Percentiles rank a stretch among this genome's conserved stretches.
These are phyloP conservation scores for Xanthoconium purpureum DNA, from an alignment of 768 basidiomycete genomes.

Conservation along the genomic window DNA sequence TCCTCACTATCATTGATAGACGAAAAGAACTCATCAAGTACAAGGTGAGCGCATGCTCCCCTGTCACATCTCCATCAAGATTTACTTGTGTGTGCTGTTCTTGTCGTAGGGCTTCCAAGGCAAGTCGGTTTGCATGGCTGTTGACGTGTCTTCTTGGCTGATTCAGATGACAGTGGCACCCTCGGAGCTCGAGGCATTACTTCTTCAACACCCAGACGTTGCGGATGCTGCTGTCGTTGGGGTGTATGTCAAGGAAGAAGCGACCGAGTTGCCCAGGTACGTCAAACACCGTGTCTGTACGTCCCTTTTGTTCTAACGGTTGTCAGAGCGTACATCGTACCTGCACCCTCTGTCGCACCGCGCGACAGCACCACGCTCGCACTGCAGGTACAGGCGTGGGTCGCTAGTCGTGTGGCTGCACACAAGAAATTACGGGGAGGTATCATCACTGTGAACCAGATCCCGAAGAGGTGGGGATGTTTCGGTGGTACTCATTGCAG, in stretches of 20 bases:
- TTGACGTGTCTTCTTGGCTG: not conserved
- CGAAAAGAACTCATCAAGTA: slow-evolving; percentile 77
- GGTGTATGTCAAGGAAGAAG: slow-evolving; percentile 58
- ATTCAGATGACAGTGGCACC: slow-evolving; percentile 59
- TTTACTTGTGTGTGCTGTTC: too few species aligned
- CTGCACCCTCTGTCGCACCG: slow-evolving; percentile 19
- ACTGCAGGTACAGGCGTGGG: slow-evolving; percentile 60
- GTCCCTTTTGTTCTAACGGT: not conserved
- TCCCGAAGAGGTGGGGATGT: slow-evolving; percentile 30
- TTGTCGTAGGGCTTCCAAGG: slow-evolving; percentile 68
- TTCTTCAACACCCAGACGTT: slow-evolving; percentile 71
- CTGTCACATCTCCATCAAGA: not conserved
- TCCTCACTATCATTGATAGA: slow-evolving; percentile 71
- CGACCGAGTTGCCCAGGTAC: slow-evolving; percentile 79
- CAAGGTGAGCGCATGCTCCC: slow-evolving; percentile 39
- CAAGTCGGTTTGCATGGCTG: slow-evolving; percentile 17
- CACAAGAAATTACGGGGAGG: slow-evolving; percentile 81
- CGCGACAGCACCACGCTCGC: slow-evolving; percentile 35
- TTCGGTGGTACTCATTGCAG: too few species aligned
- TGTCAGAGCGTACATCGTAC: slow-evolving; percentile 57
- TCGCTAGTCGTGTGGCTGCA: slow-evolving; percentile 58
- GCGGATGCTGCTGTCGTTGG: slow-evolving; percentile 84
- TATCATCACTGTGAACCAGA: slow-evolving; percentile 55
- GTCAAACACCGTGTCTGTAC: not conserved
- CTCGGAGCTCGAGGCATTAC: slow-evolving; percentile 77